Conservation (phyloP, 805 yeast genomes). For the Priceomyces haplophilus region DNA sequence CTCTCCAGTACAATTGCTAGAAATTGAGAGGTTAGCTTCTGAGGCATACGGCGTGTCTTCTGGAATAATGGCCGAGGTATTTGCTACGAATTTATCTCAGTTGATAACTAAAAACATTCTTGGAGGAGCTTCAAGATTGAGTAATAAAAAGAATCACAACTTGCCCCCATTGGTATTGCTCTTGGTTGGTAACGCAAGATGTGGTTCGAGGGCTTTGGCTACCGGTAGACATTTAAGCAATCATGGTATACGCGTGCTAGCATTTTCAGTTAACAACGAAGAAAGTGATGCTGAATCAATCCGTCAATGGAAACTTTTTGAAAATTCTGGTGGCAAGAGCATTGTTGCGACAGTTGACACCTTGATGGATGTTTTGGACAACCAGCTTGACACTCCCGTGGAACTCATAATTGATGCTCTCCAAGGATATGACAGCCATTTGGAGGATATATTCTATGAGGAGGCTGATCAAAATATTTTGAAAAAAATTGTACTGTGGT, state of each 20-base stretch:
- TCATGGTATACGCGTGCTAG: constrained; percentile 67
- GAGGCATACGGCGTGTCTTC: constrained; percentile 51
- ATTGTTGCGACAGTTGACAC: constrained; percentile 31
- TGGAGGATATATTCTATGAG: constrained; percentile 52
- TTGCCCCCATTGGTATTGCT: constrained; percentile 73
- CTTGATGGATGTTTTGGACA: constrained; percentile 34
- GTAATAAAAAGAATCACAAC: constrained; percentile 62
- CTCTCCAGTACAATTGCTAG: constrained; percentile 75
- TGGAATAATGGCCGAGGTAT: constrained; percentile 54
- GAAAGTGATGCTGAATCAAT: constrained; percentile 43
- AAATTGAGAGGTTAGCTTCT: constrained; percentile 59
- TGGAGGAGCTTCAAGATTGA: constrained; percentile 66
- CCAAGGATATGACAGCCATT: constrained; percentile 75
- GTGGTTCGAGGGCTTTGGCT: constrained; percentile 74
- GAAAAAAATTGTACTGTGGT: constrained; percentile 59
- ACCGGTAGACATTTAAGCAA: constrained; percentile 77
- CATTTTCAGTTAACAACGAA: constrained; percentile 39
- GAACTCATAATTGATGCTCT: constrained; percentile 80
- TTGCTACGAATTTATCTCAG: constrained; percentile 63
- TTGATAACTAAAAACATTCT: constrained; percentile 54
- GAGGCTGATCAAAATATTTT: constrained; percentile 38
- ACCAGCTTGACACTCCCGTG: constrained; percentile 64
- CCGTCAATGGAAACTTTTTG: constrained; percentile 54
- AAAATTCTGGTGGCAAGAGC: constrained; percentile 66
- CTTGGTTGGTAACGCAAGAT: constrained; percentile 68